These are phyloP conservation scores for Wallacemonas rigidus DNA, from an alignment of 208 protist species.

Conservation along the genomic window DNA sequence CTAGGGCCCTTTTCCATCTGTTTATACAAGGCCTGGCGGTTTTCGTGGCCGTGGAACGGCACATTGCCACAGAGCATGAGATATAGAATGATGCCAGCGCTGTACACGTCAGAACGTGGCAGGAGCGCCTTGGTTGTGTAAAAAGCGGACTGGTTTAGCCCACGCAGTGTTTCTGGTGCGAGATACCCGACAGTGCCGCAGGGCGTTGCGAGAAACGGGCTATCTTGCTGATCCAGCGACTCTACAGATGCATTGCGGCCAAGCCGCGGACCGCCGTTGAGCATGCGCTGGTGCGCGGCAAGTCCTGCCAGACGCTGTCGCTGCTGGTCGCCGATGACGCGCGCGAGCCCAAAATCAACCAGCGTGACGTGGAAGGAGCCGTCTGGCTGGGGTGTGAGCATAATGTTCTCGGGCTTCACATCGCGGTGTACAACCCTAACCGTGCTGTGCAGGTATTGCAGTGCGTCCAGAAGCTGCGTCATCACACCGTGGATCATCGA, in stretches of 20 bases:
- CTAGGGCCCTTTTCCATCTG: constrained; percentile 72
- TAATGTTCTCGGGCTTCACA: constrained; percentile 89
- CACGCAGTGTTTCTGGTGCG: constrained; percentile 82
- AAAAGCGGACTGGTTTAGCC: constrained; percentile 34
- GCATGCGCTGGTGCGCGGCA: not conserved
- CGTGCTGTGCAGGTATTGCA: constrained; percentile 80
- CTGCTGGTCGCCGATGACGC: constrained; percentile 23
- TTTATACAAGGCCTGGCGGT: constrained; percentile 57
- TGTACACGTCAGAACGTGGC: constrained; percentile 76
- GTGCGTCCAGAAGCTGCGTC: constrained; percentile 69
- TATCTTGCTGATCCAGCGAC: constrained; percentile 48
- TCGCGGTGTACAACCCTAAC: constrained; percentile 84
- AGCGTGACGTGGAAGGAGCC: constrained; percentile 58
- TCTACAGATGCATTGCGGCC: constrained; percentile 27
- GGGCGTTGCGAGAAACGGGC: constrained; percentile 79
- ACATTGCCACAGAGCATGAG: constrained; percentile 79
- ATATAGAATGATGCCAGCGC: constrained; percentile 79
- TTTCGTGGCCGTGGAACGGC: constrained; percentile 68
- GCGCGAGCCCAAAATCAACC: constrained; percentile 86
- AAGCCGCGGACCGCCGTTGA: not conserved
- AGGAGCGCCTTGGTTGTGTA: constrained; percentile 68
- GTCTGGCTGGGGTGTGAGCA: constrained; percentile 43
- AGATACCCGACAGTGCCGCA: constrained; percentile 88
- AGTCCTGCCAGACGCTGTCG: constrained; percentile 1
- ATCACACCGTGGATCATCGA: constrained; percentile 61